Evolutionary conservation across 352 stramenopile genomes (phyloP).

Genomic region (Globisporangium viniferum): DNA sequence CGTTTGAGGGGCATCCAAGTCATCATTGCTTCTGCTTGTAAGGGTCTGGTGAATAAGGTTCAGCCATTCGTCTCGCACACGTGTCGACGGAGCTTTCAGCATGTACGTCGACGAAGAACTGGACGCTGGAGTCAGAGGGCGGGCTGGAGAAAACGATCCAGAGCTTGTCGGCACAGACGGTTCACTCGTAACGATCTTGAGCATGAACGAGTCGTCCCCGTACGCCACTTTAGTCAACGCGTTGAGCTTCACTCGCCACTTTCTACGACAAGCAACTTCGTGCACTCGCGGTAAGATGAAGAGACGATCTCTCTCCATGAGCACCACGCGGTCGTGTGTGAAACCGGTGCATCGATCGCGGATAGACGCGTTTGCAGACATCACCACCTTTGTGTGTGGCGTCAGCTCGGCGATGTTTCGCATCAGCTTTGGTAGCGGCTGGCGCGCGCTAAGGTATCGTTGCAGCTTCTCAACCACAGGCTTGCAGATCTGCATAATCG

Average conservation of each 20-base stretch:
- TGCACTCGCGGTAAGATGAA: constrained; percentile 60
- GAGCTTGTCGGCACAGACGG: constrained; percentile 18
- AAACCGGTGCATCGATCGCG: constrained; percentile 76
- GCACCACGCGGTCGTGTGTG: constrained; percentile 66
- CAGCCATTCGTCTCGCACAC: constrained; percentile 69
- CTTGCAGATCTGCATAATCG: constrained; percentile 82
- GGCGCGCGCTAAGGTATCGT: constrained; percentile 73
- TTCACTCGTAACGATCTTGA: constrained; percentile 62
- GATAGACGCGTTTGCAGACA: constrained; percentile 74
- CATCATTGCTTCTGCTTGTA: constrained; percentile 17
- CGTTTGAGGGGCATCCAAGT: background rate
- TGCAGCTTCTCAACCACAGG: constrained; percentile 79
- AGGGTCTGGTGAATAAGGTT: constrained; percentile 45
- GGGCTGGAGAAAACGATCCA: constrained; percentile 22
- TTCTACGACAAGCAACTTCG: constrained; percentile 65
- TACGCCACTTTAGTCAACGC: constrained; percentile 51
- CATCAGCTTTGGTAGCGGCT: constrained; percentile 70
- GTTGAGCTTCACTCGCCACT: constrained; percentile 65
- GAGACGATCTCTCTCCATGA: constrained; percentile 70
- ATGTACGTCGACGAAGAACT: constrained; percentile 32
- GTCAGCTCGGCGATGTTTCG: constrained; percentile 80
- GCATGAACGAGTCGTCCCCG: constrained; percentile 78
- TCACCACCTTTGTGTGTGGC: constrained; percentile 55
- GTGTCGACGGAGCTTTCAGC: constrained; percentile 64
- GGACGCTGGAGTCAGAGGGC: constrained; percentile 21